phyloP scores from a whole-genome alignment of 768 basidiomycete species.

The Pleurotus ostreatus region DNA sequence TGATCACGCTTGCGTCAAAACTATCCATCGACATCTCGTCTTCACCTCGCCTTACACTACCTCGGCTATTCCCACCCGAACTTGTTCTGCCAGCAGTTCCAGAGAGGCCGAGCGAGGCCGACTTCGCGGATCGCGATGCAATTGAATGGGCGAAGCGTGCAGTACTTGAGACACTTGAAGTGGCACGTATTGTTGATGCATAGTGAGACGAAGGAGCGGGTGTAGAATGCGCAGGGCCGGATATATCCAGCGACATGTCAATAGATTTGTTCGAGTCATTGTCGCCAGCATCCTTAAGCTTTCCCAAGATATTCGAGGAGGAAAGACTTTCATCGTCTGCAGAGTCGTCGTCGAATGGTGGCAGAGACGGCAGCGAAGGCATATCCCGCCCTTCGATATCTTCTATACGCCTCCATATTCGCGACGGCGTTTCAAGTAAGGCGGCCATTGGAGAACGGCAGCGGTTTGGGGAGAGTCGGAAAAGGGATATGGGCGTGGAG shows the following conservation, averaged over 20 bases:
- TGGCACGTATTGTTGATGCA: slow-evolving; percentile 41
- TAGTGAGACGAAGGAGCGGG: slow-evolving; percentile 47
- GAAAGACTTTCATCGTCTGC: slow-evolving; percentile 24
- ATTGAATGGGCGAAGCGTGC: slow-evolving; percentile 46
- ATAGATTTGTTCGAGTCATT: slow-evolving; percentile 28
- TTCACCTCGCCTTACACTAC: not conserved
- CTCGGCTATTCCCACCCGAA: slow-evolving; percentile 25
- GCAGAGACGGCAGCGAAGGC: slow-evolving; percentile 78
- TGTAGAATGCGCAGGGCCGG: slow-evolving; percentile 63
- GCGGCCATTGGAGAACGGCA: slow-evolving; percentile 35
- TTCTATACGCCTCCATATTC: slow-evolving; percentile 82
- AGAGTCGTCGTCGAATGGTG: slow-evolving; percentile 63
- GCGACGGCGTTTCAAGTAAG: slow-evolving; percentile 75
- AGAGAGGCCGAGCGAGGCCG: slow-evolving; percentile 26
- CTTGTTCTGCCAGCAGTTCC: slow-evolving; percentile 18
- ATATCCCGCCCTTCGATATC: slow-evolving; percentile 71
- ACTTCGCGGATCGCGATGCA: slow-evolving; percentile 52
- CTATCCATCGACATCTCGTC: slow-evolving; percentile 31
- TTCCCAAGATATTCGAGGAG: slow-evolving; percentile 11
- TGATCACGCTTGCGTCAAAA: slow-evolving; percentile 59
- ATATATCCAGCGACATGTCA: slow-evolving; percentile 35
- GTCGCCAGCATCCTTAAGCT: slow-evolving; percentile 16
- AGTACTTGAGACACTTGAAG: slow-evolving; percentile 41
- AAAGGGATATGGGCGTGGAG: not conserved
- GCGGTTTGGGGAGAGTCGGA: not conserved